Conservation (phyloP, 176 grass and related monocot genomes). For the Calamus simplicifolius region DNA sequence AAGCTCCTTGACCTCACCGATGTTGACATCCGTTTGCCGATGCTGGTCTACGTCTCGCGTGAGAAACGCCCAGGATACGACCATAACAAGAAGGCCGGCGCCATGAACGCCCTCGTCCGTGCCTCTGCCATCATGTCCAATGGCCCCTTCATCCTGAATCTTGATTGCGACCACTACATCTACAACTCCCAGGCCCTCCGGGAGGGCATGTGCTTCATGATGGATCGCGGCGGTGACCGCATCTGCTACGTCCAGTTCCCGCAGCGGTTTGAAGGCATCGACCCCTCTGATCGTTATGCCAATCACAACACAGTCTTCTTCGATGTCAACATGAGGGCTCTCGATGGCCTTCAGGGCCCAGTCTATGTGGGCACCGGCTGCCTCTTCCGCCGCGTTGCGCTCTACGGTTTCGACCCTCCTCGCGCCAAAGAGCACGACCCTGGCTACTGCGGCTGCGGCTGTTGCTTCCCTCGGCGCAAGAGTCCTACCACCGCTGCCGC, state of each 20-base stretch:
- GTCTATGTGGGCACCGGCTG: conserved; percentile 69
- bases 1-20: conserved; percentile 50
- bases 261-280: conserved; percentile 72
- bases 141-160: conserved; percentile 73
- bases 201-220: conserved; percentile 78
- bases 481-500: conserved; percentile 5
- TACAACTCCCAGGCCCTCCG: conserved; percentile 72
- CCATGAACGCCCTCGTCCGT: conserved; percentile 35
- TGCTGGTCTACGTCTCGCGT: conserved; percentile 39
- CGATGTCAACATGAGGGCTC: conserved; percentile 56
- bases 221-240: conserved; percentile 61
- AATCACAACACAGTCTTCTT: conserved; percentile 89
- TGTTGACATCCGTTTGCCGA: conserved; percentile 49
- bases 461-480: conserved; percentile 34
- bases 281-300: conserved; percentile 71
- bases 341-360: conserved; percentile 60
- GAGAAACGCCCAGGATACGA: conserved; percentile 20
- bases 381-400: conserved; percentile 56
- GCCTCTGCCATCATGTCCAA: conserved; percentile 58
- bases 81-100: conserved; percentile 25
- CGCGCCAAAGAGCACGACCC: conserved; percentile 47
- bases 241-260: conserved; percentile 73
- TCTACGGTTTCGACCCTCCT: conserved; percentile 70
- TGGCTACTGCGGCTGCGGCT: conserved; percentile 16
- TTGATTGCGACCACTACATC: conserved; percentile 78